Base-by-base conservation (phyloP, 73 alveolate species). In the Paramecium sexaurelia region DNA sequence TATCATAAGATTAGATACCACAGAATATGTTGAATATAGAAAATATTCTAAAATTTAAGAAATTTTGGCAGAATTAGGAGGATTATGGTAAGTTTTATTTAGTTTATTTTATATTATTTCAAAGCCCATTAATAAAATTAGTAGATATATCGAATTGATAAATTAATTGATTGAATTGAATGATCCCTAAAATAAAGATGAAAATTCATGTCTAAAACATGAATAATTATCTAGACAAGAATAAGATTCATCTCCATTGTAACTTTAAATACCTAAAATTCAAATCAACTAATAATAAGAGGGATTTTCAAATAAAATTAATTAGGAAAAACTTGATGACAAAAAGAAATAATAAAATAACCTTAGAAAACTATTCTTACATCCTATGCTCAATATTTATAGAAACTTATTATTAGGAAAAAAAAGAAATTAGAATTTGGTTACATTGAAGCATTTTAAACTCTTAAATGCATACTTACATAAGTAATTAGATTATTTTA, bases 41-140 rank as follows among this genome's bases (percentile, higher is more conserved):
- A 36, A 20, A 0, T 75, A 75, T 17, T 29, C 66, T 33, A 75
- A 75, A 17, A 19, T 75, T 17, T 39, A 36, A 39, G 71, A 75
- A 7, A 75, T 75, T 19, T 39, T 75, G 5, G 66, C 45, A 11
- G 36, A 75, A 15, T 41, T 75, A 39, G 89, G 89, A 17, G 89
- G 89, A 9, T 39, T 75, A 75, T 75, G 89, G 89, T 33, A 75
- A 39, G 89, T 75, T 24, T 29, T 75, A 19, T 75, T 75, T 24
- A 75, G 85, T 69, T 17, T 69, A 5, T 27, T 35, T 32, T 69
- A 32, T 27, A 69, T 69, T 24, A 35, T 69, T 69, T 35, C 47
- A 1, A 69, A 69, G 26, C 85, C 85, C 13, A 19, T 69, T 1
- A 69, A 35, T 69, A 35, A 11, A 69, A 27, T 69, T 24, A 24